Evolutionary conservation across 768 basidiomycete genomes (phyloP).

Genomic region (Russula compacta): DNA sequence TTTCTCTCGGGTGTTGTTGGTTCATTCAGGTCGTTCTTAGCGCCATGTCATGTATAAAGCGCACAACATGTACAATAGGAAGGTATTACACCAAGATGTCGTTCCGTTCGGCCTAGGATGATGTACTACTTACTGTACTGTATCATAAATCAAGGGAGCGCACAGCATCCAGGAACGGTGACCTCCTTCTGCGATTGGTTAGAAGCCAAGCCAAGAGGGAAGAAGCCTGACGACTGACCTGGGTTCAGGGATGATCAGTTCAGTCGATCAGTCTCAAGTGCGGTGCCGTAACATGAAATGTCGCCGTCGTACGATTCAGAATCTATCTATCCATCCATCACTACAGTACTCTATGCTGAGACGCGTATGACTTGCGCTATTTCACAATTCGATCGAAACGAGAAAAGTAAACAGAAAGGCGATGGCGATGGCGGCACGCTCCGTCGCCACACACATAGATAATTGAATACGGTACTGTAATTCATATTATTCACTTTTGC

Average conservation of each 20-base stretch:
- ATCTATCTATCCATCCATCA: too few species aligned
- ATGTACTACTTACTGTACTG: background rate
- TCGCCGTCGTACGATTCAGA: background rate
- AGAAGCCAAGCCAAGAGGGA: background rate
- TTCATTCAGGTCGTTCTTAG: background rate
- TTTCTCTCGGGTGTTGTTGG: background rate
- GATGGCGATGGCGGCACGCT: too few species aligned
- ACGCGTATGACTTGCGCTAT: too few species aligned
- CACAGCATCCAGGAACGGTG: conserved; percentile 7
- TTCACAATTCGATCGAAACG: too few species aligned
- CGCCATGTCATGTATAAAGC: background rate
- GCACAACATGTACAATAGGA: background rate
- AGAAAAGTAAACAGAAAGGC: too few species aligned
- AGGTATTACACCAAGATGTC: background rate
- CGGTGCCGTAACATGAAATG: background rate
- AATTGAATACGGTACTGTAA: too few species aligned
- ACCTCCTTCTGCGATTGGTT: background rate
- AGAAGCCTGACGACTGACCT: background rate
- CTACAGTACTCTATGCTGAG: too few species aligned
- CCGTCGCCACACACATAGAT: too few species aligned
- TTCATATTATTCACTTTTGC: too few species aligned
- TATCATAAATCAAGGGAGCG: background rate
- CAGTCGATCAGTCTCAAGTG: background rate
- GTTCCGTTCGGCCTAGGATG: background rate
- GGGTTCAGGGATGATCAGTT: background rate